Evolutionary conservation across 257 asterid genomes (phyloP), one percentile per base, ranked within the genome.

Genomic region (Solanum neorickii): DNA sequence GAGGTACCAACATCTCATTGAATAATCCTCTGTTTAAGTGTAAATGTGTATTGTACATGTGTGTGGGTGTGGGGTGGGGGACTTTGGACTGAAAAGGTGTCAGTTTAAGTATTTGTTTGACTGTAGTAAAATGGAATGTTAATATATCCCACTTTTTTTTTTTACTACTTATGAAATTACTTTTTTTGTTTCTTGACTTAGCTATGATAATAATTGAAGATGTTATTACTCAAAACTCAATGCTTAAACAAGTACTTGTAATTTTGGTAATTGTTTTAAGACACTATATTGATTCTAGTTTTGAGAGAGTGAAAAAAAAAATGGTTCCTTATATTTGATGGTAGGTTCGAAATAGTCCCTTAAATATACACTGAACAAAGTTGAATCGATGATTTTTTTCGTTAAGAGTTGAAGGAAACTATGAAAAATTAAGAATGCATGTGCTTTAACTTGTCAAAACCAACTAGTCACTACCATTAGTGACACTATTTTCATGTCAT

Each of bases 121-220:
- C 39, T 87, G 16, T 69, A 86, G 49, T 82, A 86, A 77, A 87
- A 49, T 35, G 62, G 46, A 73, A 86, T 87, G 90, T 90, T 39
- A 76, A 77, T 86, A 87, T 74, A 90, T 82, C 74, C 31, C 37
- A 33, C 70, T 20, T 52, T 12, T n/a, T n/a, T 23, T 5, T 5
- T 70, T 70, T 6, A 47, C 68, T 15, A 14, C 11, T 25, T 13
- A 29, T 82, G 85, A 49, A 10, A 18, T 82, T 49, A 49, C 44
- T 49, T 82, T 44, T 9, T 76, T 49, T 82, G 70, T 7, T 49
- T 31, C 68, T 29, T 20, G 5, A 49, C 70, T 82, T 29, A 5
- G 44, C 12, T 31, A 12, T 82, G 44, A 49, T 82, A 25, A 29
- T 49, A 49, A 49, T 49, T 31, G 85, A 56, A 12, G 29, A 49